A percentile compares a stretch with the other conserved stretches of the same genome.
Evolutionary conservation across 106 monocot genomes (phyloP).

Genomic region (Alisma plantagoaquatica): DNA sequence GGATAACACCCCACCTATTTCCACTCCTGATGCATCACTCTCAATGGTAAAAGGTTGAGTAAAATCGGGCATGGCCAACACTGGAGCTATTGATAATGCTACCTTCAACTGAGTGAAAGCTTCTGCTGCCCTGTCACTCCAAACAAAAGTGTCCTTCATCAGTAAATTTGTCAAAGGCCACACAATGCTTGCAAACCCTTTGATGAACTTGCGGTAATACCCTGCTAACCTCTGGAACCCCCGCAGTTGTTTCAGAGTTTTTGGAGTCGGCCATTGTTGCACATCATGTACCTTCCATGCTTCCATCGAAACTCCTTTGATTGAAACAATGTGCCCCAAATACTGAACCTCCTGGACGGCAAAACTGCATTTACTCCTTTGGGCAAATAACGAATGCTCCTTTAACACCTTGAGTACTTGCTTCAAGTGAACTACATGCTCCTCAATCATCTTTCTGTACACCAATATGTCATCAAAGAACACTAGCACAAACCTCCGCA

Average conservation of each 20-base stretch:
- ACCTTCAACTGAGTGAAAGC: neutral
- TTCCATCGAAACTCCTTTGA: neutral
- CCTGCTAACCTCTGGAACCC: neutral
- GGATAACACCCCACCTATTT: neutral
- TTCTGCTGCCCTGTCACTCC: neutral
- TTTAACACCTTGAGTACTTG: neutral
- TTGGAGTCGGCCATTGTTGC: neutral
- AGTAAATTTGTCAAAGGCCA: neutral
- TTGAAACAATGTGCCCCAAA: neutral
- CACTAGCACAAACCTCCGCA: too few species aligned
- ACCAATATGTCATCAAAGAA: too few species aligned
- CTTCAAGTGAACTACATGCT: neutral
- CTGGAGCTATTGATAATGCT: neutral
- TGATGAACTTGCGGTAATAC: conserved; percentile 4
- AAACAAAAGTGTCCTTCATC: conserved; percentile 6
- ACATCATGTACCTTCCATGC: neutral
- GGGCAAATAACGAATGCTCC: neutral
- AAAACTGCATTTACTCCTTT: neutral
- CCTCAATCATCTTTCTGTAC: too few species aligned
- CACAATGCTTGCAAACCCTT: neutral
- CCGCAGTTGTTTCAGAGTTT: neutral
- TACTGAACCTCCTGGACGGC: neutral
- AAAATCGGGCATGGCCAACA: neutral
- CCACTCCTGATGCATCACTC: neutral
- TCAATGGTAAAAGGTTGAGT: neutral